Base-by-base conservation (phyloP, 1,139 yeast species). In the Candida freyschussii region DNA sequence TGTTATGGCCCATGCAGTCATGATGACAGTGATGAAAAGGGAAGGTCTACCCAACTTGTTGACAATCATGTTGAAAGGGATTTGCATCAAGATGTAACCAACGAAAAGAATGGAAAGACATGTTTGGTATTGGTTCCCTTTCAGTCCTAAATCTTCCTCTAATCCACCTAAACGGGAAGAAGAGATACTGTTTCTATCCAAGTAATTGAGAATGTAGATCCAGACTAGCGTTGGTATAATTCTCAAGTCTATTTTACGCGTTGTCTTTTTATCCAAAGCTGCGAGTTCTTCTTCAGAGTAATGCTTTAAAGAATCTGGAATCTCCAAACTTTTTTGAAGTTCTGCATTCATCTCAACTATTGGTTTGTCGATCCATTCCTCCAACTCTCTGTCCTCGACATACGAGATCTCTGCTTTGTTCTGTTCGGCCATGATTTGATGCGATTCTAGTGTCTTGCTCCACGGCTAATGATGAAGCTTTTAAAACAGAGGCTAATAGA, bases 171-270 rank as follows among this genome's bases (percentile, higher is more conserved):
- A 57, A 46, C 78, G 65, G 1, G 83, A 82, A 36, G 72, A 63
- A 8, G 79, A 80, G 42, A 77, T 71, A 48, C 74, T 75, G 48
- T 72, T 72, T 47, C 82, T 57, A 53, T 78, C 84, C 44, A 77
- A 56, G 49, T 74, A 75, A 53, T 73, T 73, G 46, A 78, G 62
- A 42, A 77, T 69, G 49, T 75, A 77, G 48, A 77, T 69, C 44
- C 69, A 55, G 33, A 72, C 69, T 29, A 76, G 57, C 64, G 69
- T 66, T 7, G 83, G 82, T 47, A 78, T 55, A 33, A 78, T 60
- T 39, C 77, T 57, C 11, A 67, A 21, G 47, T 77, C 84, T 29
- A 75, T 59, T 44, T 72, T 75, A 10, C 47, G 31, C 4, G 33
- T 33, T n/a, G 28, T 24, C 9, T 29, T 27, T 14, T 28, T 30